These are phyloP conservation scores for Tolypocladium album DNA, from an alignment of 2,329 filamentous ascomycete species.

Conservation along the genomic window DNA sequence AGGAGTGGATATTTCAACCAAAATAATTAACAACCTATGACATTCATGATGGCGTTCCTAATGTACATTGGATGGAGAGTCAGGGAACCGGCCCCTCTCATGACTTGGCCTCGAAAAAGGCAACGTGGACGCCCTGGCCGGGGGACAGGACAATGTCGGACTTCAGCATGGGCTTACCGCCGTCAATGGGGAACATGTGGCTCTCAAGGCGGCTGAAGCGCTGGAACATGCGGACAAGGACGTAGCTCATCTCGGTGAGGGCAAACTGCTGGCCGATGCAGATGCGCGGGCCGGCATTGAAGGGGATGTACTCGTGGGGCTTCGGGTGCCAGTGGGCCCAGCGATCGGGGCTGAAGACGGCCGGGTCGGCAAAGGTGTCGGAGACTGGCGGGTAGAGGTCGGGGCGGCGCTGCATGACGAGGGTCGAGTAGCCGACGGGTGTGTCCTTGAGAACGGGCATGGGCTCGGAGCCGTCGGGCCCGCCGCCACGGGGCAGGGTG, in stretches of 20 bases:
- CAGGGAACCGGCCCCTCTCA: not conserved
- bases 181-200: slow-evolving; percentile 43
- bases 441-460: slow-evolving; percentile 58
- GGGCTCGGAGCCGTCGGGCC: slow-evolving; percentile 48
- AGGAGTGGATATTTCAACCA: too few relatives aligned
- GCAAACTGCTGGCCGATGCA: slow-evolving; percentile 76
- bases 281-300: slow-evolving; percentile 63
- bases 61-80: not conserved
- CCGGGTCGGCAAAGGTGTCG: slow-evolving; percentile 31
- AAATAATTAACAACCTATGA: not conserved
- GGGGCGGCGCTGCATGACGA: slow-evolving; percentile 62
- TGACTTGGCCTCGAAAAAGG: slow-evolving; percentile 37
- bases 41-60: not conserved
- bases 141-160: slow-evolving; percentile 51
- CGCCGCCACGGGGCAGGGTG: slow-evolving; percentile 61
- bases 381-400: slow-evolving; percentile 47
- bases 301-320: slow-evolving; percentile 62
- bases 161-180: slow-evolving; percentile 42
- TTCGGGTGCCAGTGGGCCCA: slow-evolving; percentile 53
- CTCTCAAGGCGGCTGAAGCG: slow-evolving; percentile 53
- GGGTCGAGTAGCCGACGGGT: slow-evolving; percentile 52
- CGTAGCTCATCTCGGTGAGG: slow-evolving; percentile 65
- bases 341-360: slow-evolving; percentile 52
- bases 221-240: slow-evolving; percentile 62
- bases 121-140: slow-evolving; percentile 45